Evolutionary conservation across 371 early-diverging fungal species (phyloP).

Genomic region (Mortierella sp.): DNA sequence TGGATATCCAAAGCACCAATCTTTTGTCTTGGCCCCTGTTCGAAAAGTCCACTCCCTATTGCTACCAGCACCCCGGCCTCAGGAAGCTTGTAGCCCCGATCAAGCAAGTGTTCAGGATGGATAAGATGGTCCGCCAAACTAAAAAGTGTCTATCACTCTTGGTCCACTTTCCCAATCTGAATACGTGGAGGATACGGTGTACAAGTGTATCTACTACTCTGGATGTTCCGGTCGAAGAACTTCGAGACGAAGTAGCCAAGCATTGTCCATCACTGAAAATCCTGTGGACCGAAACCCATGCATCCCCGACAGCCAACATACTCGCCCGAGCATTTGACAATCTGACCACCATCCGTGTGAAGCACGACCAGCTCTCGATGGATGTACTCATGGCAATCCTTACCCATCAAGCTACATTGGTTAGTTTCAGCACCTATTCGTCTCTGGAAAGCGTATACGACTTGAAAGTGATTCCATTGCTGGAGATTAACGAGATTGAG

Average conservation of each 20-base stretch:
- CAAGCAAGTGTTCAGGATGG: too few species aligned
- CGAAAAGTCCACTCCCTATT: too few species aligned
- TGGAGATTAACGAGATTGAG: neutral
- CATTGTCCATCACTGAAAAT: too few species aligned
- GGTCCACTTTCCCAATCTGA: neutral
- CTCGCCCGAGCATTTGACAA: neutral
- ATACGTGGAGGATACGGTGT: neutral
- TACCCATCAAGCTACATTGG: neutral
- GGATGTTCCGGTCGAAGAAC: neutral
- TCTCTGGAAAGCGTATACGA: neutral
- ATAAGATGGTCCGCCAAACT: neutral
- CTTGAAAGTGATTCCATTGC: neutral
- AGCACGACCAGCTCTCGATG: neutral
- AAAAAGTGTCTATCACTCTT: neutral
- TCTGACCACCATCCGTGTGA: neutral
- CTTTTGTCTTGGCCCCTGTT: too few species aligned
- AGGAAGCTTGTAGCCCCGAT: too few species aligned
- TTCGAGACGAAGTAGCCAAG: neutral
- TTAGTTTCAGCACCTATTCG: neutral
- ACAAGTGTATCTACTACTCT: neutral
- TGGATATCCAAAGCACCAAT: too few species aligned
- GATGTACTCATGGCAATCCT: constrained; percentile 3
- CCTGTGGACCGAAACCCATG: too few species aligned
- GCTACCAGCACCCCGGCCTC: too few species aligned
- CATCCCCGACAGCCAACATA: neutral